Conservation (phyloP, 345 rosid species). For the Salix viminalis region DNA sequence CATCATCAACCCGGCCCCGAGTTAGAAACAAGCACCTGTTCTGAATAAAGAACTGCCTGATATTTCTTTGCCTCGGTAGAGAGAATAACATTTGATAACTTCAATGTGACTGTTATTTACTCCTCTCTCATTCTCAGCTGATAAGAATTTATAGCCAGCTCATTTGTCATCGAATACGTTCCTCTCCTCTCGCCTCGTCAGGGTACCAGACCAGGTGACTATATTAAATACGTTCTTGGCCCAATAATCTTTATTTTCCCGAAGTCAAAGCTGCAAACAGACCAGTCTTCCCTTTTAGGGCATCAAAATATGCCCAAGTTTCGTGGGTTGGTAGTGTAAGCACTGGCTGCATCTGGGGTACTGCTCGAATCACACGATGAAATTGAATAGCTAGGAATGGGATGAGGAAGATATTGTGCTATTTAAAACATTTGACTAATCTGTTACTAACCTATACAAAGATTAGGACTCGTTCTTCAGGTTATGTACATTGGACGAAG, state of each 20-base stretch:
- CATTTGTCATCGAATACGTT: neutral
- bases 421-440: no score
- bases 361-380: no score
- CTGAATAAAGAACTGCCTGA: constrained; percentile 14
- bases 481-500: neutral
- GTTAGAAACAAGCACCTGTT: neutral
- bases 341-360: no score
- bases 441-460: no score
- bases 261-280: neutral
- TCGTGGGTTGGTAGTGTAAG: neutral
- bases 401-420: neutral
- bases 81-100: neutral
- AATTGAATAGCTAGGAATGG: neutral
- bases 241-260: neutral
- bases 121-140: neutral
- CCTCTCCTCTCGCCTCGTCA: no score
- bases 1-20: constrained; percentile 1
- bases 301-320: neutral
- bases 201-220: neutral
- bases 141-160: neutral
- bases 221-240: neutral
- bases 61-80: neutral
- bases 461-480: neutral
- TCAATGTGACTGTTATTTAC: neutral
- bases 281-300: neutral